phyloP scores from a whole-genome alignment of 2,329 filamentous ascomycete species.

The Periconia sp. region DNA sequence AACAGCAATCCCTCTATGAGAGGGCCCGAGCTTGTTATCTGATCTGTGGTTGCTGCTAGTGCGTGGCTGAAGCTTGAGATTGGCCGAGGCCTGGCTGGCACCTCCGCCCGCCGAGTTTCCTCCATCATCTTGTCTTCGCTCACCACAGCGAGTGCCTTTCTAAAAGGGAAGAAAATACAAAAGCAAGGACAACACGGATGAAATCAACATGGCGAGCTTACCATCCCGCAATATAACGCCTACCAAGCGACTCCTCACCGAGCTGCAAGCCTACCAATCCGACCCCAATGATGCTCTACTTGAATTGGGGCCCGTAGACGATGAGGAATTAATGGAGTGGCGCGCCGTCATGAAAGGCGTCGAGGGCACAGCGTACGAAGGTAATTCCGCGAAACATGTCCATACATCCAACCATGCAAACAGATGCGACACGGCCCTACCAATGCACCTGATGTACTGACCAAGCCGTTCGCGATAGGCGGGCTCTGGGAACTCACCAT shows the following conservation, averaged over 20 bases:
- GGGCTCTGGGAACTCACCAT: conserved; percentile 86
- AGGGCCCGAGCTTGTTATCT: conserved; percentile 2
- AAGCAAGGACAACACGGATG: too few relatives aligned
- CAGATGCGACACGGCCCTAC: neutral
- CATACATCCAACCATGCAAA: neutral
- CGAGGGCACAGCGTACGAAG: conserved; percentile 61
- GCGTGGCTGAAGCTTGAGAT: neutral
- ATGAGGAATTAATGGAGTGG: conserved; percentile 62
- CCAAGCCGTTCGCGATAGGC: conserved; percentile 40
- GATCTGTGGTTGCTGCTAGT: neutral
- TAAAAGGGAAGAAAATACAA: too few relatives aligned
- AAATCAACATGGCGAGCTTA: conserved; percentile 28
- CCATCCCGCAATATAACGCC: conserved; percentile 41
- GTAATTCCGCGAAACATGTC: conserved; percentile 20
- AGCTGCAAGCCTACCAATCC: conserved; percentile 60
- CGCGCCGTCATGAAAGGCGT: conserved; percentile 63
- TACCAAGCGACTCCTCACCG: conserved; percentile 62
- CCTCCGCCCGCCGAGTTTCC: neutral
- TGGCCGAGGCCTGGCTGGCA: neutral
- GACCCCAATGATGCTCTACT: conserved; percentile 60
- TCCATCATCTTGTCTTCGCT: neutral
- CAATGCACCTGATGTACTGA: neutral
- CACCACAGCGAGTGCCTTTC: neutral
- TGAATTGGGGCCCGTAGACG: conserved; percentile 58
- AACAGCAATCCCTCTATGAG: neutral